phyloP scores from a whole-genome alignment of 2,329 filamentous ascomycete genomes.

The Esteya vermicola region DNA sequence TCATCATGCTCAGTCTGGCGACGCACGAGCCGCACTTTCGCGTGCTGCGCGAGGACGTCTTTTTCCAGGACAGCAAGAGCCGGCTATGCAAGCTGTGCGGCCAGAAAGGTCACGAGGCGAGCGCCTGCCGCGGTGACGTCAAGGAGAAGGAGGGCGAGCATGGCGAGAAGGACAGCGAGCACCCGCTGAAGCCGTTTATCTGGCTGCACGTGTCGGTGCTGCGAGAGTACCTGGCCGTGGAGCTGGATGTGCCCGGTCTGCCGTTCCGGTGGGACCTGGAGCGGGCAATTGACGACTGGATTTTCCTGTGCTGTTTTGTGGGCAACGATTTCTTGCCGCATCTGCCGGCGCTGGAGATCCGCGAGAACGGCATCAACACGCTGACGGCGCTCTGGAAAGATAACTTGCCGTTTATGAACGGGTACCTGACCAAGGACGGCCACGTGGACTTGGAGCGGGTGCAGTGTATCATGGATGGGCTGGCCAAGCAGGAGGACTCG shows the following conservation, averaged over 20 bases:
- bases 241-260: slow-evolving; percentile 70
- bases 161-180: slow-evolving; percentile 63
- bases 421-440: slow-evolving; percentile 91
- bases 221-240: slow-evolving; percentile 82
- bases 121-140: slow-evolving; percentile 65
- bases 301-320: slow-evolving; percentile 98
- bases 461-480: slow-evolving; percentile 73
- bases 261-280: slow-evolving; percentile 88
- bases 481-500: slow-evolving; percentile 83
- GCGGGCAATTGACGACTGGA: slow-evolving; percentile 91
- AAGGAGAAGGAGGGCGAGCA: slow-evolving; percentile 69
- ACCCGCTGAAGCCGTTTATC: slow-evolving; percentile 79
- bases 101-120: slow-evolving; percentile 80
- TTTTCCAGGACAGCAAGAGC: slow-evolving; percentile 73
- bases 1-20: slow-evolving; percentile 95
- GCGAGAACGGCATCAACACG: slow-evolving; percentile 93
- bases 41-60: slow-evolving; percentile 92
- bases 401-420: slow-evolving; percentile 80
- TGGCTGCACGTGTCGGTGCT: slow-evolving; percentile 92
- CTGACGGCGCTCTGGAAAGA: slow-evolving; percentile 95
- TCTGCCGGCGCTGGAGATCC: slow-evolving; percentile 90
- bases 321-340: slow-evolving; percentile 98
- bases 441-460: slow-evolving; percentile 76
- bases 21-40: slow-evolving; percentile 97
- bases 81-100: slow-evolving; percentile 79